These are phyloP conservation scores for Scalesia atractyloides DNA, from an alignment of 129 eudicot genomes.

Conservation along the genomic window DNA sequence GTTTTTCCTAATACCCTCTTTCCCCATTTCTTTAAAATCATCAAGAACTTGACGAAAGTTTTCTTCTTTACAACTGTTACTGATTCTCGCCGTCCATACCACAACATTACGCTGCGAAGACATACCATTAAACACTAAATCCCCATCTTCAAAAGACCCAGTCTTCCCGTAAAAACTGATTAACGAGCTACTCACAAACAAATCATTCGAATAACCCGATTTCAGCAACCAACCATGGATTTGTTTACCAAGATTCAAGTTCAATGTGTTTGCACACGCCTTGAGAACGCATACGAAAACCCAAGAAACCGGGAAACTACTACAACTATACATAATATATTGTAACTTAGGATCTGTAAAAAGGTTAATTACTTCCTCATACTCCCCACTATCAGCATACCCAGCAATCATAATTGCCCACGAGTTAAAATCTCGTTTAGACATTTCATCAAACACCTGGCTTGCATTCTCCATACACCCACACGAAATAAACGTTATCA, in stretches of 20 bases:
- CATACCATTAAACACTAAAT: constrained; percentile 47
- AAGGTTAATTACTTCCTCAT: constrained; percentile 46
- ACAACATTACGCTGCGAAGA: constrained; percentile 45
- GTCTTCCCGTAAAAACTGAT: constrained; percentile 68
- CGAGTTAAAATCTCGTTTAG: constrained; percentile 48
- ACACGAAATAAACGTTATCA: constrained; percentile 52
- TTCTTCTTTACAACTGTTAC: constrained; percentile 47
- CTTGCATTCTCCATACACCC: constrained; percentile 56
- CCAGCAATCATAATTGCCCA: constrained; percentile 80
- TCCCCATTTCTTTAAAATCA: constrained; percentile 65
- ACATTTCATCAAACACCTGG: constrained; percentile 75
- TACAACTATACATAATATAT: constrained; percentile 5
- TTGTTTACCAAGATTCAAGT: constrained; percentile 62
- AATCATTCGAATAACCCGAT: constrained; percentile 45
- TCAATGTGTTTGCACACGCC: constrained; percentile 49
- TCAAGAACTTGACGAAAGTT: constrained; percentile 44
- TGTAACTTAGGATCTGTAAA: constrained; percentile 39
- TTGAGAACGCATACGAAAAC: constrained; percentile 68
- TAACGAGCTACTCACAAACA: constrained; percentile 62
- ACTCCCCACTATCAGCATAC: constrained; percentile 42
- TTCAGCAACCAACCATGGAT: constrained; percentile 70
- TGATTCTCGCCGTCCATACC: constrained; percentile 72
- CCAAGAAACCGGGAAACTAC: constrained; percentile 56
- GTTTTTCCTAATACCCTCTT: constrained; percentile 63
- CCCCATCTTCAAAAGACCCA: constrained; percentile 48